phyloP scores from a whole-genome alignment of 306 rosid species.

The Mimosa pudica region DNA sequence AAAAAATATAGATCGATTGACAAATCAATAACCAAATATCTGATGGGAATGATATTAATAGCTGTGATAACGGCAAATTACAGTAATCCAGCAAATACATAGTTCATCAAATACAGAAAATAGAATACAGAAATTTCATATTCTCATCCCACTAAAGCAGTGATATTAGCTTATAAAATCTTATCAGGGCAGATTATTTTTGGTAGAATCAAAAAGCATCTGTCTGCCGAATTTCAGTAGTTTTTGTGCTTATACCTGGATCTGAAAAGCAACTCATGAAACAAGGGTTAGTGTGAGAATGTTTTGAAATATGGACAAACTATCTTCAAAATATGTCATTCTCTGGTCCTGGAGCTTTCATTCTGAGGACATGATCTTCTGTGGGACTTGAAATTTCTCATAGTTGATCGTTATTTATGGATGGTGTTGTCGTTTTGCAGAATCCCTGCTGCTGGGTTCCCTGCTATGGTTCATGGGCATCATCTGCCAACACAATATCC shows the following conservation, averaged over 20 bases:
- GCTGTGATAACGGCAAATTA: too few relatives aligned
- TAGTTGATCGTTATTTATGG: slow-evolving; percentile 24
- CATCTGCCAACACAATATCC: slow-evolving; percentile 64
- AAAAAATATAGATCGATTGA: too few relatives aligned
- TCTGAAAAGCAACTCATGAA: neutral
- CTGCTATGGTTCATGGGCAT: slow-evolving; percentile 93
- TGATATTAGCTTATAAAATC: neutral
- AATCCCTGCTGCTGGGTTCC: slow-evolving; percentile 99
- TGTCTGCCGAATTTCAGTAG: neutral
- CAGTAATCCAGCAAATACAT: too few relatives aligned
- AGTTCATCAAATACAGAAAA: too few relatives aligned
- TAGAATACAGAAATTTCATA: neutral
- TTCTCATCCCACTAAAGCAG: neutral
- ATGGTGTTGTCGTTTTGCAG: slow-evolving; percentile 46
- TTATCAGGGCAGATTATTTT: neutral
- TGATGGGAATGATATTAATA: too few relatives aligned
- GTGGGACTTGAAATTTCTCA: slow-evolving; percentile 8
- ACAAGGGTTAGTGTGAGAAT: neutral
- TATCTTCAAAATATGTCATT: neutral
- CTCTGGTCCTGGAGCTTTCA: neutral
- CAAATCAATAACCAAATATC: too few relatives aligned
- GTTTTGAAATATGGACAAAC: slow-evolving; percentile 16
- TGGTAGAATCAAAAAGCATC: neutral
- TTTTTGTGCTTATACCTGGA: slow-evolving; percentile 1
- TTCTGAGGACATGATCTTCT: slow-evolving; percentile 14